Percentiles rank a stretch among this genome's conserved stretches.
Conservation (phyloP, 1,284 basidiomycete genomes). For the Ustilago crameri region DNA sequence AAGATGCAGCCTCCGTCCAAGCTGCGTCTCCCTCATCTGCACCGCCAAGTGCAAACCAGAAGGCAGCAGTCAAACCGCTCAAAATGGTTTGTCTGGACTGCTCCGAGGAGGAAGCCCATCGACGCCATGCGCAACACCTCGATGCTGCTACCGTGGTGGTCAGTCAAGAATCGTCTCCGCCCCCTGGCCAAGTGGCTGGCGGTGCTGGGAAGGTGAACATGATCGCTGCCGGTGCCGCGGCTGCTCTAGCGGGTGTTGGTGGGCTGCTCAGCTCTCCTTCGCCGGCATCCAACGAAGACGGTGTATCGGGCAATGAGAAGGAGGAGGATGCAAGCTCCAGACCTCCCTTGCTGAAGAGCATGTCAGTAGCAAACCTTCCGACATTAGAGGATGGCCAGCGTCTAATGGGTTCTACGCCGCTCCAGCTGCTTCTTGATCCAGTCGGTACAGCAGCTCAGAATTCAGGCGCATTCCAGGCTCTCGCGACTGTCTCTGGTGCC, state of each 20-base stretch:
- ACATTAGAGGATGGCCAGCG: conserved; percentile 32
- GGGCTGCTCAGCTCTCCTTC: conserved; percentile 20
- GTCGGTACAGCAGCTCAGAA: conserved; percentile 32
- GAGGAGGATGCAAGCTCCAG: conserved; percentile 1
- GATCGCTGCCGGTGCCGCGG: conserved; percentile 33
- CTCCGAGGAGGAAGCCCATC: conserved; percentile 44
- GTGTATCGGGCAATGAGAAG: neutral
- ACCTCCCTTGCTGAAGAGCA: conserved; percentile 38
- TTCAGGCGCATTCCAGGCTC: conserved; percentile 54
- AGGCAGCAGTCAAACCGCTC: conserved; percentile 23
- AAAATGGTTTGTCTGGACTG: conserved; percentile 55
- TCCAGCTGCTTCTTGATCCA: conserved; percentile 51
- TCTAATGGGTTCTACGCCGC: conserved; percentile 41
- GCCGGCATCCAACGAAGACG: neutral
- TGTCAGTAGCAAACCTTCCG: conserved; percentile 32
- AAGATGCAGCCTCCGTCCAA: neutral
- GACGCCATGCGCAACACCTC: conserved; percentile 37
- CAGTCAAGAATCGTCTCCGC: neutral
- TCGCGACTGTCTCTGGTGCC: conserved; percentile 51
- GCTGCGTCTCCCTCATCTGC: neutral
- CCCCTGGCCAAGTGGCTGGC: neutral
- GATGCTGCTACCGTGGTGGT: conserved; percentile 13
- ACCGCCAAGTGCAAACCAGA: neutral
- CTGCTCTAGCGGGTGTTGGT: conserved; percentile 29
- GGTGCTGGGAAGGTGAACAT: conserved; percentile 9